Evolutionary conservation across 306 rosid species (phyloP).

Genomic region (Castanea crenata): DNA sequence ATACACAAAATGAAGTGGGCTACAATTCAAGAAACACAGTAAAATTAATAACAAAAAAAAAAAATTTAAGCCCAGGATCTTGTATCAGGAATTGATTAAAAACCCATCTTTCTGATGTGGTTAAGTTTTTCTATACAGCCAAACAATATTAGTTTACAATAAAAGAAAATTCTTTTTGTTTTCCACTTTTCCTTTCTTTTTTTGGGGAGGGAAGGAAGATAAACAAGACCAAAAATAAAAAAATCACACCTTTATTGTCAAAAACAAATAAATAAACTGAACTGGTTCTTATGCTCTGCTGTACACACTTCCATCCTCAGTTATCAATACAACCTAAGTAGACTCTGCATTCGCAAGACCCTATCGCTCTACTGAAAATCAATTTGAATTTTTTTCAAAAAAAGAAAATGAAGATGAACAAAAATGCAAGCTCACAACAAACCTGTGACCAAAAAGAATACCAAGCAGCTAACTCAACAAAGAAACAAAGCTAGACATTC

Average conservation of each 20-base stretch:
- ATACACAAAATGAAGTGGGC: neutral
- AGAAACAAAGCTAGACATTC: slow-evolving; percentile 44
- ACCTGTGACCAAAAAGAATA: slow-evolving; percentile 48
- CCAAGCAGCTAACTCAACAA: slow-evolving; percentile 50
- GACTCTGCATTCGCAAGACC: slow-evolving; percentile 60
- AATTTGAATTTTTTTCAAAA: slow-evolving; percentile 31
- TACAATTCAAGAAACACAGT: no score
- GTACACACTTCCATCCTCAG: slow-evolving; percentile 68
- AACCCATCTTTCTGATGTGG: neutral
- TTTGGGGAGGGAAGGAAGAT: neutral
- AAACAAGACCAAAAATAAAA: neutral
- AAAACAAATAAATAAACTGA: slow-evolving; percentile 27
- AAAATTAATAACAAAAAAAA: neutral
- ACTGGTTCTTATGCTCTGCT: slow-evolving; percentile 65
- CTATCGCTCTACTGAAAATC: slow-evolving; percentile 43
- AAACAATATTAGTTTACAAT: neutral
- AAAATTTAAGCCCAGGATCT: neutral
- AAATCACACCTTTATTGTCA: slow-evolving; percentile 43
- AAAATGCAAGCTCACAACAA: slow-evolving; percentile 45
- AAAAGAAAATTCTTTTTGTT: no score
- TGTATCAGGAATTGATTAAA: neutral
- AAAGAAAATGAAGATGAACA: slow-evolving; percentile 22
- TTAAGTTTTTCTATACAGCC: neutral
- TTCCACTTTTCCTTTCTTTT: no score
- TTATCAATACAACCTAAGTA: slow-evolving; percentile 54